These are phyloP conservation scores for Microsporum canis DNA, from an alignment of 2,329 filamentous ascomycete species.

Conservation along the genomic window DNA sequence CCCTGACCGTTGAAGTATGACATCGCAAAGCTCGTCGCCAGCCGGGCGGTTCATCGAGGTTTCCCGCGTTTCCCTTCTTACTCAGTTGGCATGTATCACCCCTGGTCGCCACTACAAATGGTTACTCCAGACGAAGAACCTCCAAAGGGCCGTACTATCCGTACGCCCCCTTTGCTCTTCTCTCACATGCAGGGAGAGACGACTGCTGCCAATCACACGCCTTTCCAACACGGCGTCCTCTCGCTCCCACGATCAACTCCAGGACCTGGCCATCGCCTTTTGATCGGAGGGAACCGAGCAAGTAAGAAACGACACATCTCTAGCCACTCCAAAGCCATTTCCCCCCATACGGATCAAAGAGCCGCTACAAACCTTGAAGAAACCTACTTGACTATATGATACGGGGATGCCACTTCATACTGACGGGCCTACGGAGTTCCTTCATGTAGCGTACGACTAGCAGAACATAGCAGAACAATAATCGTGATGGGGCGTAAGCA, in stretches of 20 bases:
- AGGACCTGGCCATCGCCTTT: neutral
- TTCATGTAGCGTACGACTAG: slow-evolving; percentile 3
- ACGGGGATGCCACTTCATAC: neutral
- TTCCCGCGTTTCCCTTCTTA: neutral
- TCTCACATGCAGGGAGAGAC: slow-evolving; percentile 3
- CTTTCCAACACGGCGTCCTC: neutral
- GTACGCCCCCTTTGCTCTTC: neutral
- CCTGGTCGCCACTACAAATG: slow-evolving; percentile 5
- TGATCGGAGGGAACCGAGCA: neutral
- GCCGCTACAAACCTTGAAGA: neutral
- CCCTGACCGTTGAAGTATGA: slow-evolving; percentile 5
- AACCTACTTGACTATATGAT: neutral
- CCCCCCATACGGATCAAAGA: neutral
- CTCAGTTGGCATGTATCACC: neutral
- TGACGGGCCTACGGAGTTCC: slow-evolving; percentile 1
- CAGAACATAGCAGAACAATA: neutral
- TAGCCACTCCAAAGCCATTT: neutral
- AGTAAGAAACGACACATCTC: neutral
- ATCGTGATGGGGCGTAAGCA: slow-evolving; percentile 2
- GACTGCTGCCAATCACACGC: slow-evolving; percentile 2
- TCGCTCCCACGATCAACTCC: neutral
- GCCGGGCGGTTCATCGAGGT: slow-evolving; percentile 4
- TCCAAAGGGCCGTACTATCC: too few relatives aligned
- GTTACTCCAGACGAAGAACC: slow-evolving; percentile 46
- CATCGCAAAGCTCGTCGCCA: slow-evolving; percentile 3